Base-by-base conservation (phyloP, 2,329 filamentous ascomycete species). In the Aspergillus glaucus region DNA sequence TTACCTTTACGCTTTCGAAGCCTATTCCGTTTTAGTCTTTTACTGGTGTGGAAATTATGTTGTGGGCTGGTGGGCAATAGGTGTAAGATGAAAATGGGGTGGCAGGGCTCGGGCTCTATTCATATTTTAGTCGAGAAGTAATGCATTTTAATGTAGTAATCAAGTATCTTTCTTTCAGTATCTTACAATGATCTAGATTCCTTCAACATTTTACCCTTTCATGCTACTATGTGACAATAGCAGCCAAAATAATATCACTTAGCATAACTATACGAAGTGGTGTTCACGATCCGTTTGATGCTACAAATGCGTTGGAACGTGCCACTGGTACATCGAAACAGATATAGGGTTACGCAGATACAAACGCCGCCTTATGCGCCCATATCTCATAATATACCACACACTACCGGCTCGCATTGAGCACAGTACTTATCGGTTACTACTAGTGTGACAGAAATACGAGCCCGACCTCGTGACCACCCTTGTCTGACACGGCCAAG, bases 1-100 rank as follows among this genome's bases (percentile, higher is more conserved):
- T 77, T 6, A 73, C 69, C 0, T 72, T 78, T 52, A 71, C 65
- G 2, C 62, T 76, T n/a, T 62, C 63, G 5, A 62, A 60, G 1
- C 64, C 70, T 9, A 64, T 74, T 50, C 15, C 63, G 12, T 46
- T 67, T 46, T 70, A 62, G 10, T 30, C 5, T 10, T 3, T 30
- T 10, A 10, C 9, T 30, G 26, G 26, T 4, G 3, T 4, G 9
- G 26, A 4, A 30, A 5, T 30, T 12, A 12, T 30, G 10, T 10
- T 30, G 4, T 30, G 26, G 26, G 10, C 3, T 30, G 9, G 4
- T 30, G 1, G 3, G 26, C 12, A 30, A 30, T 30, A 30, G 3
- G 26, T 12, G 26, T 30, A 30, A 9, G 26, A 30, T 12, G 26
- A 12, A 12, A 30, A 30, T 3, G 4, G 26, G 26, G 26, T 12